Conservation (phyloP, 495 filamentous ascomycete species). For the Pseudotulostoma volvatum region DNA sequence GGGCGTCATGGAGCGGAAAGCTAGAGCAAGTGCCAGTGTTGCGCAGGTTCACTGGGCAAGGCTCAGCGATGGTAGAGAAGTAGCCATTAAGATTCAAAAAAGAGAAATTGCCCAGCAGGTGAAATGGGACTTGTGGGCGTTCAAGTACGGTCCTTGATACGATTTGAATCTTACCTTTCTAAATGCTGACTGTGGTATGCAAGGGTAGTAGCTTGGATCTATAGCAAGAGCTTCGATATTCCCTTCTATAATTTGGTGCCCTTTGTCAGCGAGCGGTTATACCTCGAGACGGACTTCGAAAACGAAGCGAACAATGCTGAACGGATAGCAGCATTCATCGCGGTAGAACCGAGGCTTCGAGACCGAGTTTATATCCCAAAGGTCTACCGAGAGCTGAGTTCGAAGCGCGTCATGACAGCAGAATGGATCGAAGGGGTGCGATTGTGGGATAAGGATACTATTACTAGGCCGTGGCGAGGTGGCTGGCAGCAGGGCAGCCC, state of each 20-base stretch:
- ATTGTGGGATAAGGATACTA: conserved; percentile 72
- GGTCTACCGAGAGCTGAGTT: conserved; percentile 67
- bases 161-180: background rate
- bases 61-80: conserved; percentile 66
- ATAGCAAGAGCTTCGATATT: conserved; percentile 69
- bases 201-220: conserved; percentile 58
- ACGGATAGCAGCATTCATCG: conserved; percentile 61
- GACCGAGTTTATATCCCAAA: conserved; percentile 76
- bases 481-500: conserved; percentile 59
- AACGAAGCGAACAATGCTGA: conserved; percentile 83
- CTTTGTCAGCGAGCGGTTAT: conserved; percentile 72
- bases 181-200: conserved; percentile 3
- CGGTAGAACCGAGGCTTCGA: conserved; percentile 56
- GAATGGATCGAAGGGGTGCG: conserved; percentile 95
- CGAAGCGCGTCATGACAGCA: conserved; percentile 74
- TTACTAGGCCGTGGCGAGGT: conserved; percentile 59
- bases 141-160: conserved; percentile 51
- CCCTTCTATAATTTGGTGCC: conserved; percentile 60
- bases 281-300: conserved; percentile 84
- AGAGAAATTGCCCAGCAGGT: conserved; percentile 80
- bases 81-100: conserved; percentile 95
- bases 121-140: conserved; percentile 86
- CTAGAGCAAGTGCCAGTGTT: conserved; percentile 77
- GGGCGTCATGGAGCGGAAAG: conserved; percentile 75
- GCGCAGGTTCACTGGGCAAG: conserved; percentile 95